Percentiles rank a stretch among this genome's conserved stretches.
These are phyloP conservation scores for Fusarium musae DNA, from an alignment of 2,329 filamentous ascomycete species.

Conservation along the genomic window DNA sequence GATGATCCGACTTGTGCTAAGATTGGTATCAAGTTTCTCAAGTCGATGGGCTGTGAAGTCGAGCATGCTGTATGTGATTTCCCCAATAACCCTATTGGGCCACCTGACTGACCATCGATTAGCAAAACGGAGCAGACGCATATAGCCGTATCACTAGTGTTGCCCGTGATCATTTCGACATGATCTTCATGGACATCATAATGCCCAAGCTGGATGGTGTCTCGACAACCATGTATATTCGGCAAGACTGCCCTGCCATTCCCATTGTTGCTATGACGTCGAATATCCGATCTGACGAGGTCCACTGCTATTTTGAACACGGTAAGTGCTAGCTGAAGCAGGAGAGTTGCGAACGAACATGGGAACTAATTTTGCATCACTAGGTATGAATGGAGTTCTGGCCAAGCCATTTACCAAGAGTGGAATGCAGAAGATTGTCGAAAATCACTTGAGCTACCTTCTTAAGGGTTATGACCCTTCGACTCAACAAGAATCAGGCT, in stretches of 20 bases:
- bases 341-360: background rate
- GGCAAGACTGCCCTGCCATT: conserved; percentile 82
- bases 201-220: conserved; percentile 98
- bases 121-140: conserved; percentile 84
- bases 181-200: conserved; percentile 93
- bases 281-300: conserved; percentile 95
- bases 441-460: conserved; percentile 87
- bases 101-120: conserved; percentile 23
- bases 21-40: conserved; percentile 75
- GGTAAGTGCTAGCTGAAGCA: conserved; percentile 66
- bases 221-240: conserved; percentile 91
- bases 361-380: conserved; percentile 25
- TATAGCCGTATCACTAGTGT: conserved; percentile 79
- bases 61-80: conserved; percentile 69
- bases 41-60: conserved; percentile 73
- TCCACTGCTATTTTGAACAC: conserved; percentile 96
- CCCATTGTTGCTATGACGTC: conserved; percentile 99
- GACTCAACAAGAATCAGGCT: conserved; percentile 54
- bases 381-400: conserved; percentile 97
- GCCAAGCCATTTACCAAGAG: conserved; percentile 96
- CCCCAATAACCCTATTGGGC: background rate
- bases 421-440: conserved; percentile 84
- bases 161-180: conserved; percentile 64
- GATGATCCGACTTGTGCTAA: conserved; percentile 76
- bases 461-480: conserved; percentile 71